phyloP scores from a whole-genome alignment of 805 yeast species.

The Yamadazyma paraphyllophila region DNA sequence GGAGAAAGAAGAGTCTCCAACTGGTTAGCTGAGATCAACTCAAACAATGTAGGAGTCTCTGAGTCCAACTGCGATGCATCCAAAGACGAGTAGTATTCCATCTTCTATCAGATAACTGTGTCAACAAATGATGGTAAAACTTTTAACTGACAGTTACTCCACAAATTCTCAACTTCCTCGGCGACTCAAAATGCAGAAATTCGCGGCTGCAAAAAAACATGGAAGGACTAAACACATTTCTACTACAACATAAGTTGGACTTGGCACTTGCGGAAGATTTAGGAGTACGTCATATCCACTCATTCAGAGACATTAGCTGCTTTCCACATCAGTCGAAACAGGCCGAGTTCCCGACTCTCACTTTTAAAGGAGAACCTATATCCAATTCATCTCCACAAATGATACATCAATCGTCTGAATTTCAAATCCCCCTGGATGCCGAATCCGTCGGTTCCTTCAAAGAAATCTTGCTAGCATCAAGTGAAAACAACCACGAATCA shows the following conservation, averaged over 20 bases:
- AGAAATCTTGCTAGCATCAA: neutral
- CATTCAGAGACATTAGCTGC: neutral
- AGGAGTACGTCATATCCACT: neutral
- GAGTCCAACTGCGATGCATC: conserved; percentile 75
- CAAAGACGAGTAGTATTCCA: conserved; percentile 80
- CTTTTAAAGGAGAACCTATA: neutral
- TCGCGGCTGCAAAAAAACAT: conserved; percentile 6
- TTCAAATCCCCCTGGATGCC: neutral
- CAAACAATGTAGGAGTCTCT: conserved; percentile 83
- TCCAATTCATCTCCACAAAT: neutral
- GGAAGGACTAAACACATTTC: neutral
- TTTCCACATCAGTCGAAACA: neutral
- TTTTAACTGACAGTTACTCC: conserved; percentile 2
- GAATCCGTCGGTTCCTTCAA: neutral
- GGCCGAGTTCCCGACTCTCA: neutral
- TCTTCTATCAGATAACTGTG: conserved; percentile 20
- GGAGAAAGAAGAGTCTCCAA: conserved; percentile 77
- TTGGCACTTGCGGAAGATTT: neutral
- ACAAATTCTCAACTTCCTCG: conserved; percentile 1
- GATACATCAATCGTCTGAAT: neutral
- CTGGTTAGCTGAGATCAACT: conserved; percentile 78
- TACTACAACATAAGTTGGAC: neutral
- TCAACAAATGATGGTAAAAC: neutral
- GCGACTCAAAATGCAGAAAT: neutral
- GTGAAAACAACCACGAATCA: neutral